Evolutionary conservation across 768 basidiomycete species (phyloP).

Genomic region (Leccinum subgranulosum): DNA sequence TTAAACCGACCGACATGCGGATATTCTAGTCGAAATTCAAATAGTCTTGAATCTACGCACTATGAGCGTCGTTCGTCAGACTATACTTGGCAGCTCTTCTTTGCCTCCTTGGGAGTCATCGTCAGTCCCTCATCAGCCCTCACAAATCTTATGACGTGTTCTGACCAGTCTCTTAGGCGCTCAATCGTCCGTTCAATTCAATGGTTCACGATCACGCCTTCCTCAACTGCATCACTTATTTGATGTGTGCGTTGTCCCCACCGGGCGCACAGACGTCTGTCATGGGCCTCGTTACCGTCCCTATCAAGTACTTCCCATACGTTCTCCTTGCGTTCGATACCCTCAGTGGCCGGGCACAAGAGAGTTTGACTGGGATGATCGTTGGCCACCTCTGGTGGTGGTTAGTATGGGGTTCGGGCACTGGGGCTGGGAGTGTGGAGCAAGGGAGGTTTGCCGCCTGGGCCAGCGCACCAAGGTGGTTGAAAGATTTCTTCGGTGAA

Average conservation of each 20-base stretch:
- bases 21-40: slow-evolving; percentile 53
- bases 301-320: slow-evolving; percentile 71
- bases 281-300: slow-evolving; percentile 76
- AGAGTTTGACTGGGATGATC: slow-evolving; percentile 63
- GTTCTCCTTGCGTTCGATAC: slow-evolving; percentile 71
- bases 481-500: slow-evolving; percentile 47
- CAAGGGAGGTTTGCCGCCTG: slow-evolving; percentile 37
- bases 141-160: not conserved
- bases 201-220: slow-evolving; percentile 62
- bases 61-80: slow-evolving; percentile 65
- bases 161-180: slow-evolving; percentile 28
- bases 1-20: not conserved
- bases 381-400: slow-evolving; percentile 85
- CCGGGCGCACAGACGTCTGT: slow-evolving; percentile 67
- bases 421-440: slow-evolving; percentile 36
- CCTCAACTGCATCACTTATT: slow-evolving; percentile 63
- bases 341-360: slow-evolving; percentile 59
- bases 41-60: slow-evolving; percentile 60
- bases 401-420: slow-evolving; percentile 52
- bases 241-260: slow-evolving; percentile 64
- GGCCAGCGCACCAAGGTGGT: slow-evolving; percentile 59
- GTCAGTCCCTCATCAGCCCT: slow-evolving; percentile 39
- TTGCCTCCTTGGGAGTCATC: slow-evolving; percentile 53
- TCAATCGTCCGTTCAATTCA: slow-evolving; percentile 61
- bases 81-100: slow-evolving; percentile 69